Evolutionary conservation across 495 filamentous ascomycete genomes (phyloP).

Genomic region (Daldinia decipiens): DNA sequence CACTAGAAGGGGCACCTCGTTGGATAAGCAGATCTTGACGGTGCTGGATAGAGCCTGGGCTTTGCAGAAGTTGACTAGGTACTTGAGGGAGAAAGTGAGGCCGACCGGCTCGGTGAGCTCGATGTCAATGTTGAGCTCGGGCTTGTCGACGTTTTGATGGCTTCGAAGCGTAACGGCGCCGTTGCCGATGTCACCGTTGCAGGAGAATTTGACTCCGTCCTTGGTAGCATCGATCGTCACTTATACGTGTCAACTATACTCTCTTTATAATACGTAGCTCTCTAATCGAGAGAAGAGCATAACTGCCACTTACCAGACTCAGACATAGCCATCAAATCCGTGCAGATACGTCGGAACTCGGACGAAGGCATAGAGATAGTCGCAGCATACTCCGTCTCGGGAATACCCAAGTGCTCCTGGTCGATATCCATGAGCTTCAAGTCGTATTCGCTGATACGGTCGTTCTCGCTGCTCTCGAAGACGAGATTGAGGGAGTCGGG

Average conservation of each 20-base stretch:
- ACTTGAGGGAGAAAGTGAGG: slow-evolving; percentile 98
- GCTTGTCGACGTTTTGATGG: slow-evolving; percentile 91
- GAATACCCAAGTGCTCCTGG: slow-evolving; percentile 98
- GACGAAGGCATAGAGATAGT: slow-evolving; percentile 86
- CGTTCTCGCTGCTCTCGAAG: slow-evolving; percentile 90
- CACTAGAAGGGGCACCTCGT: slow-evolving; percentile 94
- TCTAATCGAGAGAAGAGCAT: slow-evolving; percentile 1
- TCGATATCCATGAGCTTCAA: slow-evolving; percentile 99
- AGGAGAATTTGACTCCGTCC: slow-evolving; percentile 96
- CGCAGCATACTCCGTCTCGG: slow-evolving; percentile 96
- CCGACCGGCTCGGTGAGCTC: slow-evolving; percentile 90
- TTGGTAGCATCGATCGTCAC: slow-evolving; percentile 96
- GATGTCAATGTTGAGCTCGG: slow-evolving; percentile 85
- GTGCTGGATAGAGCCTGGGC: slow-evolving; percentile 81
- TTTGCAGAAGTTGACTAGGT: slow-evolving; percentile 99
- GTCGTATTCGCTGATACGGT: slow-evolving; percentile 96
- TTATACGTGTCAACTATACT: slow-evolving; percentile 50
- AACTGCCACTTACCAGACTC: slow-evolving; percentile 78
- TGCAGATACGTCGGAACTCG: slow-evolving; percentile 95
- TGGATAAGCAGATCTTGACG: slow-evolving; percentile 92
- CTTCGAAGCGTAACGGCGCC: slow-evolving; percentile 91
- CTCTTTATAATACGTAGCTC: slow-evolving; percentile 8
- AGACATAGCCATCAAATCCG: slow-evolving; percentile 87
- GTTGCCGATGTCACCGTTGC: slow-evolving; percentile 93
- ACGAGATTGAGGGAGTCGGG: slow-evolving; percentile 94